Evolutionary conservation across 345 rosid genomes (phyloP).

Genomic region (Salix viminalis): DNA sequence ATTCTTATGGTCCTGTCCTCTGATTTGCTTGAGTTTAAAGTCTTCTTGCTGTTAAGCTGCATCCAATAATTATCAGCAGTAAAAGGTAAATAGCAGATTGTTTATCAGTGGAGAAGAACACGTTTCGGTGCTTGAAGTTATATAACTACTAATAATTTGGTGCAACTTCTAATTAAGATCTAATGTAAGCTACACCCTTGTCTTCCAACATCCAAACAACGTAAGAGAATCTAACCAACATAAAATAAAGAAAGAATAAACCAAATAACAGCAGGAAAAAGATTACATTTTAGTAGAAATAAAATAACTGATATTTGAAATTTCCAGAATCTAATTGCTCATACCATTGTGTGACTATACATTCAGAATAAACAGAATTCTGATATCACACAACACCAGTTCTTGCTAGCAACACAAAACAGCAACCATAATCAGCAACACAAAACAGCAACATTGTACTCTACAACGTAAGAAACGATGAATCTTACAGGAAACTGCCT

Average conservation of each 20-base stretch:
- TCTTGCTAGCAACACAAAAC: background rate
- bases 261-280: background rate
- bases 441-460: background rate
- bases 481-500: too few relatives aligned
- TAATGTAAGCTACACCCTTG: slow-evolving; percentile 7
- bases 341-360: background rate
- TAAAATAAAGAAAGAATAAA: too few relatives aligned
- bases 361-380: background rate
- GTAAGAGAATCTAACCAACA: background rate
- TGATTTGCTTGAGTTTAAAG: slow-evolving; percentile 54
- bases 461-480: background rate
- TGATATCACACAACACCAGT: too few relatives aligned
- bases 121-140: background rate
- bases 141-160: slow-evolving; percentile 16
- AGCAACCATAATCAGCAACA: background rate
- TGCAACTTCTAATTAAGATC: slow-evolving; percentile 20
- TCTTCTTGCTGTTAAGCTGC: slow-evolving; percentile 56
- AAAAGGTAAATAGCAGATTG: background rate
- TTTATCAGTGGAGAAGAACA: background rate
- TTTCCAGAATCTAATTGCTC: too few relatives aligned
- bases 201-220: slow-evolving; percentile 8
- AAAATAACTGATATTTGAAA: too few relatives aligned
- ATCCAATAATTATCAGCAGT: slow-evolving; percentile 1
- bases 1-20: slow-evolving; percentile 68
- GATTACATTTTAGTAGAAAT: background rate